phyloP scores from a whole-genome alignment of 1,284 basidiomycete species.

The Tranzscheliella williamsii region DNA sequence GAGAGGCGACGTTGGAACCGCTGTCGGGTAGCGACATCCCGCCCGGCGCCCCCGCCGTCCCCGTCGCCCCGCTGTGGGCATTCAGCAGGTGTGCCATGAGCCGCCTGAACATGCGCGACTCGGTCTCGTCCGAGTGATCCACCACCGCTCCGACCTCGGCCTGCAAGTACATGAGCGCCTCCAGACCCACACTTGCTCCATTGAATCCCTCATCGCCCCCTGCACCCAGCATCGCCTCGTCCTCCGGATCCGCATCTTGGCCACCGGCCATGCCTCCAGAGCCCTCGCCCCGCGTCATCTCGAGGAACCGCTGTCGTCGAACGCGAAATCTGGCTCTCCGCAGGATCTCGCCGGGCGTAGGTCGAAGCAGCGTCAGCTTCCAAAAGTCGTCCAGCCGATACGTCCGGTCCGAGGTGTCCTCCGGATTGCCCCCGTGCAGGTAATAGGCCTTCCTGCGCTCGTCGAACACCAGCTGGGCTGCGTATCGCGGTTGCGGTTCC shows the following conservation, averaged over 20 bases:
- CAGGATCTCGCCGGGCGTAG: conserved; percentile 56
- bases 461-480: conserved; percentile 60
- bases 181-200: too few species aligned
- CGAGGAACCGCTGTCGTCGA: conserved; percentile 57
- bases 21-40: neutral
- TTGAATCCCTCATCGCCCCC: conserved; percentile 4
- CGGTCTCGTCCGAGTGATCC: conserved; percentile 52
- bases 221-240: neutral
- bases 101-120: conserved; percentile 53
- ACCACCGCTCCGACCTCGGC: conserved; percentile 58
- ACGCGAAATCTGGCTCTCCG: conserved; percentile 58
- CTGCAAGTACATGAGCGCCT: conserved; percentile 61
- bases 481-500: conserved; percentile 49
- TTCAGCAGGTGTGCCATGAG: conserved; percentile 58
- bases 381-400: conserved; percentile 59
- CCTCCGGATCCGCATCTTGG: neutral
- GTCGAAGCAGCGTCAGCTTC: conserved; percentile 53
- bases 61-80: neutral
- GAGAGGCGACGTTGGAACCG: neutral
- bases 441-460: conserved; percentile 54
- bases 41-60: neutral
- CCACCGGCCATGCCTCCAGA: neutral
- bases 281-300: conserved; percentile 37
- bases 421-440: conserved; percentile 61
- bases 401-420: conserved; percentile 14